Evolutionary conservation across 2,329 filamentous ascomycete genomes (phyloP), one percentile per base, ranked within the genome.

Genomic region (Clonostachys byssicola): DNA sequence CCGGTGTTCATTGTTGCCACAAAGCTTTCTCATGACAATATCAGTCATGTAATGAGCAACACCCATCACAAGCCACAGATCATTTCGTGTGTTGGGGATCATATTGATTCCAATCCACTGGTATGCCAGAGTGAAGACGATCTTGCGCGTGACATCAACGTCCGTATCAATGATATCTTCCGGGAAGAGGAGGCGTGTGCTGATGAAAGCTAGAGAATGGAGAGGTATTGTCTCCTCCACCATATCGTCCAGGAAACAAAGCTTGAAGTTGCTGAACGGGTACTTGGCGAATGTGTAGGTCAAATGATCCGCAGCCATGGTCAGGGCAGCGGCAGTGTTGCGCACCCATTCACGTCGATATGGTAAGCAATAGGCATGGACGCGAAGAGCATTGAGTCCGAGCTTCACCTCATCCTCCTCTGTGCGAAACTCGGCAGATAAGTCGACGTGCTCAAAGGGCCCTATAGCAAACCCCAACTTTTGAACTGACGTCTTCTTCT

Each of bases 91-190:
- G 60, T 91, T 89, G 1, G 94, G 86, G 43, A 95, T 86, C 54
- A 99, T 88, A 60, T 92, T 92, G 52, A 99, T 86, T 14, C 94
- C 94, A 53, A 94, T 89, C 88, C 92, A 99, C 63, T 99, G 94
- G 49, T 85, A 89, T 12, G 94, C 89, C 43, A 97, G 74, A 1
- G 91, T 85, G 61, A 94, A 87, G 9, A 95, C 86, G 17, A 99
- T 72, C 46, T 81, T 84, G 51, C 91, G 81, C 5, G 90, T 95
- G 12, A 88, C 86, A 33, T 89, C 83, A 55, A 94, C 83, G 57
- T 96, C 84, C 0, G 85, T 85, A 58, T 99, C 92, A 56, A 95
- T 85, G 35, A 97, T 82, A 34, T 89, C 85, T 53, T 90, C 84
- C 0, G 90, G 88, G 57, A 90, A 95, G 1, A 99, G 79, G 2